Percentiles rank a stretch among this genome's conserved stretches.
Evolutionary conservation across 202 grass and related monocot genomes (phyloP).

Genomic region (Brachypodium distachyon): DNA sequence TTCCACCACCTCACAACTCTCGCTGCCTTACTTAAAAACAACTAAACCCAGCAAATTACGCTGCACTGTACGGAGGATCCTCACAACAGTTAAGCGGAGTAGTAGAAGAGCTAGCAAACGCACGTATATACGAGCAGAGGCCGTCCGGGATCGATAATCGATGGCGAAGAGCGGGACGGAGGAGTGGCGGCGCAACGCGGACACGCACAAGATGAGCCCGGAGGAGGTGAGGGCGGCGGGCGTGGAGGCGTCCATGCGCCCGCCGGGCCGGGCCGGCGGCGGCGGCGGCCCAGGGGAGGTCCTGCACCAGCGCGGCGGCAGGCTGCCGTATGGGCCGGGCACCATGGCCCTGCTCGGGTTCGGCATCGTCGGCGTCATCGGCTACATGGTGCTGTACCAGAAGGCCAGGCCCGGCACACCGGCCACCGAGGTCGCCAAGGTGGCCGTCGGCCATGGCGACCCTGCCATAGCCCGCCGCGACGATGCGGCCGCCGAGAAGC

Average conservation of each 20-base stretch:
- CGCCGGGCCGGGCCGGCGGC: slow-evolving; percentile 16
- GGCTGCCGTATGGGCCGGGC: slow-evolving; percentile 36
- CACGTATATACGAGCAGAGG: background rate
- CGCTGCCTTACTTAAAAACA: too few relatives aligned
- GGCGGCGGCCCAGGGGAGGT: slow-evolving; percentile 37
- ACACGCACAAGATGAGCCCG: slow-evolving; percentile 66
- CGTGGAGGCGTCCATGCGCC: slow-evolving; percentile 40
- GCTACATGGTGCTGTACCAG: slow-evolving; percentile 46
- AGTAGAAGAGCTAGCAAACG: too few relatives aligned
- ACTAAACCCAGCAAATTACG: too few relatives aligned
- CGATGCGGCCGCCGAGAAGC: background rate
- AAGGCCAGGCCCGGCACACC: slow-evolving; percentile 52
- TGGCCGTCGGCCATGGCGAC: slow-evolving; percentile 29
- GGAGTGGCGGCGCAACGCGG: slow-evolving; percentile 49
- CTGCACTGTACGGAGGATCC: too few relatives aligned
- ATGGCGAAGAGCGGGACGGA: slow-evolving; percentile 35
- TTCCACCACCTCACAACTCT: too few relatives aligned
- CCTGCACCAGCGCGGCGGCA: slow-evolving; percentile 61
- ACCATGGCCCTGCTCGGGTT: slow-evolving; percentile 45
- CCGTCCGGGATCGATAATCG: background rate
- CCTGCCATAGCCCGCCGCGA: slow-evolving; percentile 10
- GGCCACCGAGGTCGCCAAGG: slow-evolving; percentile 54
- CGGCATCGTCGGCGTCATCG: slow-evolving; percentile 43
- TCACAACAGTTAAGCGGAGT: too few relatives aligned
- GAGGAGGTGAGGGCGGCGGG: slow-evolving; percentile 52